Evolutionary conservation across 768 basidiomycete genomes (phyloP), one percentile per base, ranked within the genome.

Genomic region (Hemileccinum rubropunctum): DNA sequence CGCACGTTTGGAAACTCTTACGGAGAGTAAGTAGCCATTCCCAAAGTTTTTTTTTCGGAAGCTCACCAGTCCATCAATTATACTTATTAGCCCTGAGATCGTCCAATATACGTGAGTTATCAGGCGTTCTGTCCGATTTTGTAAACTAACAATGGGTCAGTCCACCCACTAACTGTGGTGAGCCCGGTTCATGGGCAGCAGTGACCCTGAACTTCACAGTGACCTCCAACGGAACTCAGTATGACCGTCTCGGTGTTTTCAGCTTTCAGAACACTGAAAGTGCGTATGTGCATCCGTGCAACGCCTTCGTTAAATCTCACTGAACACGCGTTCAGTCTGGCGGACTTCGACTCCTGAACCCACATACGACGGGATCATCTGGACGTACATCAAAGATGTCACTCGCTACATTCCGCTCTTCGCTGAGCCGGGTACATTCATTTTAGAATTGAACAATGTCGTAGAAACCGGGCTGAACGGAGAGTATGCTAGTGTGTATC

Each of bases 301-400:
- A 20, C 27, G 4, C 9, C 10, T 9, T 43, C 17, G 13, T 37
- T 15, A 8, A 37, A 14, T 36, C 3, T 30, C 4, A 20, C 37
- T 45, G 14, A 45, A 47, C 34, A 43, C 27, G 26, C 3, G 6
- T 41, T 23, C 41, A 87, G 85, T 89, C 44, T 88, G 88, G 88
- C 75, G 88, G 33, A 88, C 85, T 17, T 88, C 86, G 0, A 91
- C 88, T 15, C 83, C 88, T 0, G 88, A 91, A 64, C 88, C 88
- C 0, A 84, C 81, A 1, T 58, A 56, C 13, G 74, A 79, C 42
- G 88, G 88, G 11, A 88, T 90, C 51, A 82, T 88, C 42, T 90
- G 87, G 88, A 88, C 86, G 1, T 83, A 77, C 48, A 64, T 81
- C 56, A 90, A 90, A 61, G 88, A 91, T 56, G 85, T 85, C 21